Conservation (phyloP, 352 stramenopile genomes). For the Globisporangium spiculum region DNA sequence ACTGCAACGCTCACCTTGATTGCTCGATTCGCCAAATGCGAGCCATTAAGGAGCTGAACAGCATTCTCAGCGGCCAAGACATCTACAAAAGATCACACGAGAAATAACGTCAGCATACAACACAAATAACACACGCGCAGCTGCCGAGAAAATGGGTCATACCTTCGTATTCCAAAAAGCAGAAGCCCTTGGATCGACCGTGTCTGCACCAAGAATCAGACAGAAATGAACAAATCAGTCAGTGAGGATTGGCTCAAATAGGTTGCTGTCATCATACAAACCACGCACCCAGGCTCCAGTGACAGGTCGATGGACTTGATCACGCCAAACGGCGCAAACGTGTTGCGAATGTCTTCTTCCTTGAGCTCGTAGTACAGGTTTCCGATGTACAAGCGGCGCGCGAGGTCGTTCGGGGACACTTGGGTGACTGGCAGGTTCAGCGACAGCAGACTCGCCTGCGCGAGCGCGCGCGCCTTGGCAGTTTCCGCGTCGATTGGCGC, state of each 20-base stretch:
- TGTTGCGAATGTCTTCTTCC: conserved; percentile 68
- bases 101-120: neutral
- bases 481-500: conserved; percentile 51
- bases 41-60: conserved; percentile 75
- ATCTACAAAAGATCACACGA: conserved; percentile 26
- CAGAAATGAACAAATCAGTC: neutral
- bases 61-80: conserved; percentile 75
- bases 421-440: conserved; percentile 48
- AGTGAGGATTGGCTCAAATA: neutral
- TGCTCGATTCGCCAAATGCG: conserved; percentile 50
- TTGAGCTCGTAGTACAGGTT: conserved; percentile 85
- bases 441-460: conserved; percentile 67
- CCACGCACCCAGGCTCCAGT: conserved; percentile 60
- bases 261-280: neutral
- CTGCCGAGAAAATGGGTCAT: neutral
- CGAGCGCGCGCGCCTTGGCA: conserved; percentile 54
- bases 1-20: conserved; percentile 44
- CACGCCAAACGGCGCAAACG: conserved; percentile 62
- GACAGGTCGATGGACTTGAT: conserved; percentile 78
- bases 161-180: conserved; percentile 79
- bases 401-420: conserved; percentile 58
- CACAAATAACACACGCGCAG: neutral
- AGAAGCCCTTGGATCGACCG: conserved; percentile 74
- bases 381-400: conserved; percentile 70
- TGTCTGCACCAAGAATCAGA: conserved; percentile 28